Conservation (phyloP, 2,329 filamentous ascomycete species). For the Pestalotiopsis sp. region DNA sequence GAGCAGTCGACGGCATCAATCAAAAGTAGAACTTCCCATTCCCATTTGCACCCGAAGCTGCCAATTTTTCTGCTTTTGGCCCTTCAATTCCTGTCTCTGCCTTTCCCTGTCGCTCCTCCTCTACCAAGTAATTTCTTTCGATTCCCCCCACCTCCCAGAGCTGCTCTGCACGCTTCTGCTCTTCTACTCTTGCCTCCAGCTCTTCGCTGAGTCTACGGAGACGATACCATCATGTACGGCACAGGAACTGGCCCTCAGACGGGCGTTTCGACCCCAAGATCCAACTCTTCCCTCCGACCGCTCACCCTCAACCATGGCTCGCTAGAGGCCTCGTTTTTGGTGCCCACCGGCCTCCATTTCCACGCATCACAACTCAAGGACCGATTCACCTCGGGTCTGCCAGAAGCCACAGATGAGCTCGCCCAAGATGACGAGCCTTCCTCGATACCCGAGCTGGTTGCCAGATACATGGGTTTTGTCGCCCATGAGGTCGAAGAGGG, state of each 20-base stretch:
- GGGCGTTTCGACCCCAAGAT: constrained; percentile 94
- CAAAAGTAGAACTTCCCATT: constrained; percentile 9
- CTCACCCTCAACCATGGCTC: constrained; percentile 90
- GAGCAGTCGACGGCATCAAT: constrained; percentile 2
- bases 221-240: constrained; percentile 71
- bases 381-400: constrained; percentile 81
- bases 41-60: background rate
- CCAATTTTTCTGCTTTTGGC: constrained; percentile 5
- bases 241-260: constrained; percentile 84
- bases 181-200: constrained; percentile 32
- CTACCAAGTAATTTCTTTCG: constrained; percentile 4
- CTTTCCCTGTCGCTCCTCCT: constrained; percentile 19
- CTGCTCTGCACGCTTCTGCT: constrained; percentile 13
- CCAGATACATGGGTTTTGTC: constrained; percentile 89
- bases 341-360: constrained; percentile 94
- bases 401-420: constrained; percentile 91
- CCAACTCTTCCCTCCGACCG: constrained; percentile 87
- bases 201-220: constrained; percentile 44
- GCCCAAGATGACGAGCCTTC: constrained; percentile 99
- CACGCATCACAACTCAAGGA: constrained; percentile 94
- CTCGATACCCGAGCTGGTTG: constrained; percentile 88
- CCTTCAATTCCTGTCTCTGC: constrained; percentile 3
- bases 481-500: constrained; percentile 88
- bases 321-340: constrained; percentile 93
- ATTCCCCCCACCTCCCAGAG: background rate